Evolutionary conservation across 768 basidiomycete species (phyloP), one percentile per base, ranked within the genome.

Genomic region (Jaapia argillacea): DNA sequence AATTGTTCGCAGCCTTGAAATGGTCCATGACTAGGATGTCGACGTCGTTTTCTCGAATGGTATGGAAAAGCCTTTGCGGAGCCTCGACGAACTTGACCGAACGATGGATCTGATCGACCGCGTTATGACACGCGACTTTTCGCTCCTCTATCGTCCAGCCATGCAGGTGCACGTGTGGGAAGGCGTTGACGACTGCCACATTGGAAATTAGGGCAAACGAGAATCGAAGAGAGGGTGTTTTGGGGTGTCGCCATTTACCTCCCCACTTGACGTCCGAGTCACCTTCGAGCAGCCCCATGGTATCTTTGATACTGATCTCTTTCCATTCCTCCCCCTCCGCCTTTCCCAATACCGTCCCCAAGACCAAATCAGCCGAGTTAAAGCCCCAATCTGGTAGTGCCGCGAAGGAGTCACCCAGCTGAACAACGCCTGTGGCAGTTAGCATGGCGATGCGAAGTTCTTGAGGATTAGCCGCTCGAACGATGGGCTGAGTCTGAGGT

Each of bases 1-100:
- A 55, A 25, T 51, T 49, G 25, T 48, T 49, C 14, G 48, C 48
- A 1, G 50, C 25, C 40, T 54, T 55, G 36, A 45, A 55, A 3
- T 48, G 28, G 21, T 50, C 44, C 39, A 43, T 36, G 24, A 47
- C 22, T 16, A 51, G 45, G 31, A 40, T 52, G 49, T 14, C 50
- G 36, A 40, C 35, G 36, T 6, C 49, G 44, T 7, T 47, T 44
- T 26, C 48, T 52, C 14, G 42, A 37, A 18, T 43, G 16, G 28
- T 16, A 10, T 33, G 45, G 28, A 46, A 48, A 2, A 49, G 44
- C 40, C 47, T 42, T 3, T 41, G 45, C 6, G 44, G 49, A 7
- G 41, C 23, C 22, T 31, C 35, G 18, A 51, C 28, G 28, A 33
- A 10, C 10, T 16, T 16, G 10, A 33, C 16, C 10, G 10, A 10